Evolutionary conservation across 768 basidiomycete species (phyloP), one percentile per base, ranked within the genome.

Genomic region (Boletus tomentosulus): DNA sequence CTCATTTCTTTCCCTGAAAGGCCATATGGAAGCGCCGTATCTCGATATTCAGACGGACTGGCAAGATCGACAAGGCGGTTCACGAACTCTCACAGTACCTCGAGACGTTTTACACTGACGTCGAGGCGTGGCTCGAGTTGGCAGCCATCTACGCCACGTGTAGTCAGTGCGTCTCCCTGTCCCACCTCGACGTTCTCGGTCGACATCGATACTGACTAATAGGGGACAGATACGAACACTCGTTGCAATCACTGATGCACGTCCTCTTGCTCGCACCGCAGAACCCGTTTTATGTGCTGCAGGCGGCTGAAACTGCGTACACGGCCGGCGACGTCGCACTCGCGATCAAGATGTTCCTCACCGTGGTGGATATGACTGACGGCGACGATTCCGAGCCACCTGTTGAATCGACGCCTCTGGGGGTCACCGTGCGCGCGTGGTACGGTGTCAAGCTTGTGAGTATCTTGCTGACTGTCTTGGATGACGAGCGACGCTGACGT

Each of bases 61-160:
- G 89, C 44, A 80, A 80, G 63, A 69, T 79, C 0, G 83, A 91
- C 48, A 77, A 76, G 46, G 86, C 89, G 0, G 83, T 88, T 2
- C 78, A 84, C 10, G 84, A 92, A 62, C 77, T 96, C 3, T 80
- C 81, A 13, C 74, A 78, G 41, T 85, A 86, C 60, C 78, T 93
- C 19, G 93, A 97, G 62, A 91, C 87, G 0, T 88, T 92, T 66
- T 97, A 96, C 66, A 83, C 84, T 22, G 94, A 97, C 58, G 75
- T 86, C 13, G 91, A 94, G 59, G 92, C 82, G 11, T 96, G 94
- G 93, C 71, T 89, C 16, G 87, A 94, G 66, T 81, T 97, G 24
- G 85, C 89, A 0, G 86, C 89, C 62, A 80, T 91, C 4, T 92
- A 96, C 60, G 74, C 84, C 5, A 76, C 81, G 11, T 84, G 86